Evolutionary conservation across 2,329 filamentous ascomycete genomes (phyloP), one percentile per base, ranked within the genome.

Genomic region (Arthrobotrys sinensis): DNA sequence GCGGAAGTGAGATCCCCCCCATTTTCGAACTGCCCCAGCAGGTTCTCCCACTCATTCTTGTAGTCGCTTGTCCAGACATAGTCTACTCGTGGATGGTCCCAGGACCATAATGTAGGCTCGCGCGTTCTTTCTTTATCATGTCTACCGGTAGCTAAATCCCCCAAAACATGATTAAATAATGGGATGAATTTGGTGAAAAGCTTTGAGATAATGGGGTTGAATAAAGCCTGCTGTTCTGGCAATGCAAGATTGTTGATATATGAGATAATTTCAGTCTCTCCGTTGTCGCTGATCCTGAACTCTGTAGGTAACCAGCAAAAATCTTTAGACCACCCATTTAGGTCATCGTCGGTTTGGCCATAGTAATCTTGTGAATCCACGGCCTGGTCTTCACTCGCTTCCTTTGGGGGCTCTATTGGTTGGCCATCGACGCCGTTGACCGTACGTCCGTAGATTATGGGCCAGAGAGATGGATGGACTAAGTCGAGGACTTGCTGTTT

Each of bases 381-480:
- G 52, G 62, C 52, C 5, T 34, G 21, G 4, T 75, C 70, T 3
- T 28, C 11, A 12, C 52, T 12, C 36, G 36, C 46, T 1, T 40
- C 16, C 11, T 50, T 36, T 0, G 70, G 70, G 16, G 7, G n/a
- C 24, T 75, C 12, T 7, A 68, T 40, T 2, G 64, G 46, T n/a
- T 69, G 28, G 11, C 52, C 50, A 16, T 40, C 21, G 4, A 7
- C 4, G 5, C 3, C 10, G 50, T 28, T 10, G 6, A 67, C 16
- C 1, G 45, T 43, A 1, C 4, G 11, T 0, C 88, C 88, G 80
- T 88, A 90, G 0, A 89, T 81, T 0, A 92, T 82, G 0, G 90
- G 89, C 79, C 87, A 92, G 5, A 91, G 84, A 0, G 89, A 91
- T 0, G 90, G 90, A 80, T 92, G 87, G 3, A 92, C 86, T 0